Base-by-base conservation (phyloP, 2,329 filamentous ascomycete species). In the Fusarium sp. region DNA sequence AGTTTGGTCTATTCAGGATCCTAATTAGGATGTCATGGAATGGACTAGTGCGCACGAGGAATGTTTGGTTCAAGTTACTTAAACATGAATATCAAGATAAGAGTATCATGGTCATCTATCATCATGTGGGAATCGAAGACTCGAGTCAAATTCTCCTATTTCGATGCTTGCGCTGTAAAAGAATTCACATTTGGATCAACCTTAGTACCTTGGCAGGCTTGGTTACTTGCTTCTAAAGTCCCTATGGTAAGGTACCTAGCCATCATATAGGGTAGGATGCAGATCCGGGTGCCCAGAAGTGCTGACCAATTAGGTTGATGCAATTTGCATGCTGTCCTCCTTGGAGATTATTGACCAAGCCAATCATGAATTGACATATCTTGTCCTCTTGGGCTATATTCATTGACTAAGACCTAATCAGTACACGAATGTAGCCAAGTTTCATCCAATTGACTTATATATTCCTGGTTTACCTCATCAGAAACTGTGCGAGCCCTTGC, bases 281-380 rank as follows among this genome's bases (percentile, higher is more conserved):
- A 38, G 31, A 41, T 60, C 18, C 27, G 25, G 15, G 16, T 51
- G 18, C n/a, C 15, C 31, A 55, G 31, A 16, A 27, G 7, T 18
- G 52, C 55, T 66, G 72, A 45, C 72, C 72, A 73, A 73, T 73
- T 29, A 60, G 46, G 19, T 38, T 31, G 16, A 31, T 35, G 57
- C 49, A 66, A 74, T 73, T 67, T 73, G 52, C 58, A 57, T 69
- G 56, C 37, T 73, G 54, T 68, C 51, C 51, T 66, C 57, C 63
- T 56, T 67, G 52, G 29, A 41, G 23, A n/a, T 27, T 41, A 42
- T 25, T 66, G 21, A 16, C 35, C 23, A n/a, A n/a, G 39, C 48
- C 25, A 52, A 35, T 27, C 31, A 23, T 49, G 44, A 54, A 37
- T 29, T 64, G 21, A 60, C 46, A 52, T 55, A 18, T 46, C 39